A percentile compares a stretch with the other conserved stretches of the same genome.
phyloP scores from a whole-genome alignment of 164 flowering plant species.

The Amborella trichopoda region DNA sequence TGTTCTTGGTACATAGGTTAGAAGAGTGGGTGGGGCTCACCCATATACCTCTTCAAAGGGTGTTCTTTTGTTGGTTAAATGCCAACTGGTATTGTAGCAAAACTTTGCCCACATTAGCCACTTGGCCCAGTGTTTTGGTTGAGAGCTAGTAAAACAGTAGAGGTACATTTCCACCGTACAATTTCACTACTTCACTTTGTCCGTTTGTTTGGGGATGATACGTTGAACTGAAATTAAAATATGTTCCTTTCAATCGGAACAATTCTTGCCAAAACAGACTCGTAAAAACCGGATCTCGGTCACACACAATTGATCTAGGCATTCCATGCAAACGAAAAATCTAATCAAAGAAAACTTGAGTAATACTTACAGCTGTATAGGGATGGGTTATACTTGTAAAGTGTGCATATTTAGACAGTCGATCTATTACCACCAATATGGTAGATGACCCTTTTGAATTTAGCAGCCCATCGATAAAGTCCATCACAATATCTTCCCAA shows the following conservation, averaged over 20 bases:
- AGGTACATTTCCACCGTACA: not conserved
- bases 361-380: not conserved
- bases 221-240: not conserved
- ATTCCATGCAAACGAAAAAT: not conserved
- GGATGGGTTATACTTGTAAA: not conserved
- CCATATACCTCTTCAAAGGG: not conserved
- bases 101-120: not conserved
- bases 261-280: not conserved
- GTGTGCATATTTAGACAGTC: not conserved
- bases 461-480: not conserved
- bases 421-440: not conserved
- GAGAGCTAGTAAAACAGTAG: not conserved
- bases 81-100: not conserved
- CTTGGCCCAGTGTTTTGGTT: not conserved
- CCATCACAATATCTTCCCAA: not conserved
- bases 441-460: not conserved
- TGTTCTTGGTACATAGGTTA: not conserved
- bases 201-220: not conserved
- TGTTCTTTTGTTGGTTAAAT: not conserved
- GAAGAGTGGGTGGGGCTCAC: not conserved
- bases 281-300: not conserved
- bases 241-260: not conserved
- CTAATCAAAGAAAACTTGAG: not conserved
- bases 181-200: not conserved
- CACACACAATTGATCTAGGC: not conserved